A percentile compares a stretch with the other conserved stretches of the same genome.
phyloP scores from a whole-genome alignment of 352 stramenopile species.

The Vaucheria bursata region DNA sequence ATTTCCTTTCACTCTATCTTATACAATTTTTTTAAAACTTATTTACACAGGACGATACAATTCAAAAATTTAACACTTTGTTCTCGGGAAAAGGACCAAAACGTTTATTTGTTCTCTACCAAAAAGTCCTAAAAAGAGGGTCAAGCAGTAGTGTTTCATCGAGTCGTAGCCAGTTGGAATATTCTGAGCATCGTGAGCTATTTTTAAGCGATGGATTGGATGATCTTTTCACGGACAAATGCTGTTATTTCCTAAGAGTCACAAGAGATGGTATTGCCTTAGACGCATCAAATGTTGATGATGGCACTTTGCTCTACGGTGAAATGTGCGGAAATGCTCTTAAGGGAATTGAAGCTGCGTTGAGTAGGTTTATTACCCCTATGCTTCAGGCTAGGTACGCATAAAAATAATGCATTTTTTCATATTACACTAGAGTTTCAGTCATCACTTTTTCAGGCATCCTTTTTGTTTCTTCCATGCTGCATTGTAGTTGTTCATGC shows the following conservation, averaged over 20 bases:
- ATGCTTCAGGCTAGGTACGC: slow-evolving; percentile 57
- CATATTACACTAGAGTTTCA: too few species aligned
- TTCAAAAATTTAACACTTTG: slow-evolving; percentile 50
- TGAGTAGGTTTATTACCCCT: slow-evolving; percentile 73
- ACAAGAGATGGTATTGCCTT: slow-evolving; percentile 51
- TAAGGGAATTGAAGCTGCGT: slow-evolving; percentile 58
- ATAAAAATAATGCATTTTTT: too few species aligned
- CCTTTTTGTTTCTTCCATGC: too few species aligned
- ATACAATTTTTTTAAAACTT: background rate
- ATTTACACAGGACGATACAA: slow-evolving; percentile 20
- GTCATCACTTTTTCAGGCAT: too few species aligned
- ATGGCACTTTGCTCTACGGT: slow-evolving; percentile 58
- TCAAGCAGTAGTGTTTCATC: background rate
- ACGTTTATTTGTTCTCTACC: slow-evolving; percentile 51
- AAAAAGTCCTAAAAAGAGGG: slow-evolving; percentile 33
- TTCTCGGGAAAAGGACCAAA: slow-evolving; percentile 48
- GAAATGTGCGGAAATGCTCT: slow-evolving; percentile 62
- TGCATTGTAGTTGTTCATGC: too few species aligned
- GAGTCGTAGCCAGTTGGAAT: background rate
- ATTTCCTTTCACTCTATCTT: background rate
- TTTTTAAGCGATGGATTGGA: slow-evolving; percentile 58
- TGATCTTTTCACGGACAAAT: slow-evolving; percentile 58
- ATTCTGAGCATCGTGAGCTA: slow-evolving; percentile 45
- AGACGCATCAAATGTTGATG: slow-evolving; percentile 36
- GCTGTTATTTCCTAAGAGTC: slow-evolving; percentile 61